Evolutionary conservation across 2,329 filamentous ascomycete genomes (phyloP), one percentile per base, ranked within the genome.

Genomic region (Ascochyta pisi): DNA sequence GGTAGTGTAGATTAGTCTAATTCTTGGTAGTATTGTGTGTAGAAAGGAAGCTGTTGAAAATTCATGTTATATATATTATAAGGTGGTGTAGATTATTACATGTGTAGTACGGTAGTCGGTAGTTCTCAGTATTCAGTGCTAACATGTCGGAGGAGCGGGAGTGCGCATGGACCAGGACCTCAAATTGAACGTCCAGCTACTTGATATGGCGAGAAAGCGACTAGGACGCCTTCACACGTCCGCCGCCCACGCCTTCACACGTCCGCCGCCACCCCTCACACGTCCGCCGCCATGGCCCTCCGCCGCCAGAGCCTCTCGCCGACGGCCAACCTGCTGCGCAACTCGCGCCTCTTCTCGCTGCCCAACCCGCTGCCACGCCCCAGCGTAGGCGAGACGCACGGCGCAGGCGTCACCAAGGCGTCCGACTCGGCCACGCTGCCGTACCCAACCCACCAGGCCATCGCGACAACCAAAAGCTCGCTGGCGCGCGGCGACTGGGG

Each of bases 281-380:
- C 67, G 67, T 70, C 70, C 70, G 19, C 19, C 19, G 64, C 60
- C 63, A 76, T 76, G 72, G 68, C 73, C 48, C 64, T 70, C 58
- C 67, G 65, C 29, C 67, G 73, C 39, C 70, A 73, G 57, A 70
- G 62, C 22, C 54, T 71, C n/a, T 88, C 86, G 58, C 86, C 86
- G 31, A 84, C 86, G 49, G 84, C 85, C 50, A 83, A 83, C 60
- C 84, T 98, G 65, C 84, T 98, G 71, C 89, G 94, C 75, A 86
- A 88, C 57, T 98, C 94, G 56, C 90, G 94, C 65, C 84, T 98
- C 67, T 98, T 98, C 79, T 89, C 93, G 23, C 82, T 98, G 52
- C 93, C 94, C 13, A 83, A 86, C 55, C 86, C 91, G 22, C 83
- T 97, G 47, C 86, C 89, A 16, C 78, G 83, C 38, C 86, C 90